Evolutionary conservation across 495 filamentous ascomycete genomes (phyloP).

Genomic region (Hypoxylon lienhwacheense): DNA sequence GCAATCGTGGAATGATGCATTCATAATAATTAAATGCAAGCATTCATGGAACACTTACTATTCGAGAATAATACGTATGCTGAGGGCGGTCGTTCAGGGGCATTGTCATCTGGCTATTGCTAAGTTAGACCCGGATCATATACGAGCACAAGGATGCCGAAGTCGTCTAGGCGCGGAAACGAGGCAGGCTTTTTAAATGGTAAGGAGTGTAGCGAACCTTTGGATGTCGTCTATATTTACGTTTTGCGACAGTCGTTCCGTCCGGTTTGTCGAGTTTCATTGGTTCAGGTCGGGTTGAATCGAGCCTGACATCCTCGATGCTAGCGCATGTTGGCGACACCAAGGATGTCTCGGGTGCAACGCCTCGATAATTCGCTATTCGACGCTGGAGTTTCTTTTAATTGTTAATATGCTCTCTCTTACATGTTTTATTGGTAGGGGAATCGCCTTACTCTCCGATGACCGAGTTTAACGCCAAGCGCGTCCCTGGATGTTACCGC

Average conservation of each 20-base stretch:
- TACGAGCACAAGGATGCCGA: neutral
- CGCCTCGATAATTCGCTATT: conserved; percentile 59
- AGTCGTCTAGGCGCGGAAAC: conserved; percentile 6
- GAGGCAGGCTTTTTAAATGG: neutral
- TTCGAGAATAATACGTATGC: conserved; percentile 86
- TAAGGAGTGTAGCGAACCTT: conserved; percentile 56
- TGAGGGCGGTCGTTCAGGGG: conserved; percentile 74
- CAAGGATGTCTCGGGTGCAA: conserved; percentile 53
- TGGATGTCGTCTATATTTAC: conserved; percentile 78
- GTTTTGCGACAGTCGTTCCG: conserved; percentile 50
- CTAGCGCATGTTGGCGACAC: conserved; percentile 43
- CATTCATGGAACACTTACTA: conserved; percentile 53
- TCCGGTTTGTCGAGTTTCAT: conserved; percentile 43
- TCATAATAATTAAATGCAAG: no score
- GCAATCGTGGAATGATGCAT: no score
- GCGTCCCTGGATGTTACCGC: conserved; percentile 54
- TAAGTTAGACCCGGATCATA: conserved; percentile 8
- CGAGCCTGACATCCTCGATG: conserved; percentile 43
- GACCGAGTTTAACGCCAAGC: conserved; percentile 73
- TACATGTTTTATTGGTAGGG: neutral
- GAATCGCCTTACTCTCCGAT: conserved; percentile 64
- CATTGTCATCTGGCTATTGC: conserved; percentile 69
- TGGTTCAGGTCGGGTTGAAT: conserved; percentile 38
- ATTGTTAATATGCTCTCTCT: conserved; percentile 17
- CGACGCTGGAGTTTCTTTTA: conserved; percentile 54